phyloP scores from a whole-genome alignment of 192 early-diverging fungal genomes.

The Backusella mclennaniae region DNA sequence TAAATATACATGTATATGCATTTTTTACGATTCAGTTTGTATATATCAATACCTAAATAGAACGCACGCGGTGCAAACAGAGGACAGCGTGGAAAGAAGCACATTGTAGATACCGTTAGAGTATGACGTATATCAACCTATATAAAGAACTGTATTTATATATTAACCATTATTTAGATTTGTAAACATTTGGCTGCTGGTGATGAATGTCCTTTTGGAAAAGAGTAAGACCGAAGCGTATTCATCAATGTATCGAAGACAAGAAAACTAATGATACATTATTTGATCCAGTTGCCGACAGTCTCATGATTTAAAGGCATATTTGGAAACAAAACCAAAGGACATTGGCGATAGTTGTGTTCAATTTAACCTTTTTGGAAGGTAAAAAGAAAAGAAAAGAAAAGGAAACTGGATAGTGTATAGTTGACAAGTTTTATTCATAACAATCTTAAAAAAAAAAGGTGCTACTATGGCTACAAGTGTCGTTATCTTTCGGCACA shows the following conservation, averaged over 20 bases:
- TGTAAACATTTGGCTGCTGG: constrained; percentile 52
- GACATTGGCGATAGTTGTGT: constrained; percentile 77
- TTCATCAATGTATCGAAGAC: background rate
- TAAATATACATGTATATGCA: background rate
- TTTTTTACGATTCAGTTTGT: no score
- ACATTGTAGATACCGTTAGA: constrained; percentile 23
- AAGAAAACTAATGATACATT: background rate
- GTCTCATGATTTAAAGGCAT: constrained; percentile 77
- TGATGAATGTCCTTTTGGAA: constrained; percentile 48
- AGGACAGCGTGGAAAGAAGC: constrained; percentile 24
- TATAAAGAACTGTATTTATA: background rate
- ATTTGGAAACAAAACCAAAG: constrained; percentile 64
- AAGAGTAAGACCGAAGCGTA: constrained; percentile 16
- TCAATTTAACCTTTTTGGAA: constrained; percentile 70
- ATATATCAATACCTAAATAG: background rate
- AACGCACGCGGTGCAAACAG: constrained; percentile 28
- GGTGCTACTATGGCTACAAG: constrained; percentile 61
- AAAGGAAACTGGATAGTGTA: background rate
- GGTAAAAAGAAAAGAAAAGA: constrained; percentile 33
- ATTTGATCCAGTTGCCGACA: constrained; percentile 59
- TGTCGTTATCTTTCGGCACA: constrained; percentile 62
- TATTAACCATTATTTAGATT: constrained; percentile 27
- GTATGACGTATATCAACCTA: constrained; percentile 4
- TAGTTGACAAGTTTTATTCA: background rate
- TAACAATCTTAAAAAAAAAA: constrained; percentile 8